phyloP scores from a whole-genome alignment of 352 stramenopile species.

The Blastocystis sp. region DNA sequence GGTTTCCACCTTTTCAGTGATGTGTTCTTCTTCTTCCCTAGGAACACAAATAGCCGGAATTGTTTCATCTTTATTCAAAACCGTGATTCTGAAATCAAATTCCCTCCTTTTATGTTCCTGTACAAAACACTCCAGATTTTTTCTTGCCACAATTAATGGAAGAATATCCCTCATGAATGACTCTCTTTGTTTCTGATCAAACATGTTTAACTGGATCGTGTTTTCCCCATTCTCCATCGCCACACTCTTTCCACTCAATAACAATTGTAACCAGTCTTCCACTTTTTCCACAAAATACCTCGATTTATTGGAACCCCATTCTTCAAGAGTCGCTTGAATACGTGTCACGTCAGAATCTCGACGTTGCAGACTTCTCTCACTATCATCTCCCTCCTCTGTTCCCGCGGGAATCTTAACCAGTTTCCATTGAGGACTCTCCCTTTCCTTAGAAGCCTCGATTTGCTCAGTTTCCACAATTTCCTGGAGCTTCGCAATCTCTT shows the following conservation, averaged over 20 bases:
- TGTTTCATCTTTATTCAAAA: constrained; percentile 14
- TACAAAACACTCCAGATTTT: constrained; percentile 54
- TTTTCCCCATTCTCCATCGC: constrained; percentile 19
- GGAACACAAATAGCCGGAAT: constrained; percentile 25
- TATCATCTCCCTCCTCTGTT: background rate
- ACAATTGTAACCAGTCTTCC: background rate
- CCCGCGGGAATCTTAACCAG: background rate
- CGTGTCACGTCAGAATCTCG: background rate
- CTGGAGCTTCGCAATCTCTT: background rate
- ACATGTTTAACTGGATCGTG: constrained; percentile 28
- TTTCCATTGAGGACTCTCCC: background rate
- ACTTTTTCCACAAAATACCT: background rate
- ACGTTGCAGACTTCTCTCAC: background rate
- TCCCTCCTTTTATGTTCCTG: constrained; percentile 13
- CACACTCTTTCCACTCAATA: constrained; percentile 35
- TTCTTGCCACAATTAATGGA: background rate
- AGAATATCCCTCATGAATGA: background rate
- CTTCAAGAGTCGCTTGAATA: background rate
- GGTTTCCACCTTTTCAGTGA: background rate
- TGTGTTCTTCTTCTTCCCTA: background rate
- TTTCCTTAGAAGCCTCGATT: background rate
- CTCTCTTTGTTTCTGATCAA: constrained; percentile 23
- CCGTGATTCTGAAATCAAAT: constrained; percentile 28
- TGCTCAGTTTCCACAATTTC: background rate
- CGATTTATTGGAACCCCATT: constrained; percentile 15